phyloP scores from a whole-genome alignment of 2,329 filamentous ascomycete genomes.

The Hymenotorrendiella dingleyae region DNA sequence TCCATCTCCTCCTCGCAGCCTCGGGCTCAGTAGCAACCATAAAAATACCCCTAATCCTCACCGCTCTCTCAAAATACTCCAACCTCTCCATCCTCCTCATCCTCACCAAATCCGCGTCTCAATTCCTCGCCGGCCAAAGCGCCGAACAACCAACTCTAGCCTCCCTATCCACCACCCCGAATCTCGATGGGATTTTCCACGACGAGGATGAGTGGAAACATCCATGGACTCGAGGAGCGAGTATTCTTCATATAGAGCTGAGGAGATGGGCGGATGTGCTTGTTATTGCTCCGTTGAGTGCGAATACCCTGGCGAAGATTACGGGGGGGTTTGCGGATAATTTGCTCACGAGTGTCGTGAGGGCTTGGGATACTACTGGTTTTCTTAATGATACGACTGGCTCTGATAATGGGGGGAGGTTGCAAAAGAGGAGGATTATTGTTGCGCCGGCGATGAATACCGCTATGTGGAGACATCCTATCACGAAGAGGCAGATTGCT shows the following conservation, averaged over 20 bases:
- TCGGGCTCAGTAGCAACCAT: constrained; percentile 82
- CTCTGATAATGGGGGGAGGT: constrained; percentile 11
- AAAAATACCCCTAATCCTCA: constrained; percentile 66
- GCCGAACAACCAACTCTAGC: constrained; percentile 67
- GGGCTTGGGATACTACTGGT: constrained; percentile 73
- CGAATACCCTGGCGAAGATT: constrained; percentile 83
- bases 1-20: constrained; percentile 59
- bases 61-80: constrained; percentile 45
- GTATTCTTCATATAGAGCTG: constrained; percentile 86
- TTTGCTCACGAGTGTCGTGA: constrained; percentile 65
- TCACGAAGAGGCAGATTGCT: constrained; percentile 67
- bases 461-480: constrained; percentile 81
- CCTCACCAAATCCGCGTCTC: constrained; percentile 65
- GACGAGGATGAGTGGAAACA: constrained; percentile 81
- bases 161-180: constrained; percentile 52
- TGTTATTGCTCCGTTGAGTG: constrained; percentile 73
- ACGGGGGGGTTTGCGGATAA: constrained; percentile 72
- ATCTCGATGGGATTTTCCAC: constrained; percentile 74
- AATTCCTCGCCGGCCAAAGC: constrained; percentile 73
- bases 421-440: constrained; percentile 58
- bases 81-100: constrained; percentile 77
- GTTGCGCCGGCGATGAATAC: constrained; percentile 85
- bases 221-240: constrained; percentile 72
- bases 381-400: constrained; percentile 8
- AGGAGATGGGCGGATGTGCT: constrained; percentile 76